Conservation (phyloP, 2,329 filamentous ascomycete species). For the Periconia sp. region DNA sequence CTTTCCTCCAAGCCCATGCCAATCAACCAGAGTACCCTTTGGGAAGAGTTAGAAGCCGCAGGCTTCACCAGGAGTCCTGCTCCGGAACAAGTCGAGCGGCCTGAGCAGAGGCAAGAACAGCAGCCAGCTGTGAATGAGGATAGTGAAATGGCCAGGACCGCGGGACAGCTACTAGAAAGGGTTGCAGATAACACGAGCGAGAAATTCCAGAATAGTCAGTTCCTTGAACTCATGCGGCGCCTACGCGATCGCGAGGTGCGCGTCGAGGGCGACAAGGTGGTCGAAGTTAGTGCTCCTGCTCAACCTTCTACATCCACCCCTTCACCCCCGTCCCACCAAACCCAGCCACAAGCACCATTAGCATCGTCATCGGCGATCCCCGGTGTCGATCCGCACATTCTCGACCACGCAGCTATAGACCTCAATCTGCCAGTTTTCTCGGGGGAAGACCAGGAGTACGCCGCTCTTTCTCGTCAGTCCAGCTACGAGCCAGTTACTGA, state of each 20-base stretch:
- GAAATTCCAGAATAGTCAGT: slow-evolving; percentile 81
- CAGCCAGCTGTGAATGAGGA: slow-evolving; percentile 52
- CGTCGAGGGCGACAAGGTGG: slow-evolving; percentile 73
- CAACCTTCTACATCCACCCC: slow-evolving; percentile 13
- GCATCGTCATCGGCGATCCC: slow-evolving; percentile 21
- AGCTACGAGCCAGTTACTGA: slow-evolving; percentile 29
- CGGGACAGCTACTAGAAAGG: slow-evolving; percentile 71
- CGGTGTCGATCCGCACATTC: slow-evolving; percentile 33
- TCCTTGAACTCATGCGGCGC: slow-evolving; percentile 77
- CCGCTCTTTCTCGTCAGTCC: slow-evolving; percentile 11
- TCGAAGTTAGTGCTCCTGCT: slow-evolving; percentile 53
- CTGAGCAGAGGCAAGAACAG: slow-evolving; percentile 38
- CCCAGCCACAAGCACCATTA: slow-evolving; percentile 2
- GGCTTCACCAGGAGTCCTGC: slow-evolving; percentile 33
- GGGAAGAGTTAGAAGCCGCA: slow-evolving; percentile 36
- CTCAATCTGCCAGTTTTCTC: slow-evolving; percentile 38
- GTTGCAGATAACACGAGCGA: slow-evolving; percentile 71
- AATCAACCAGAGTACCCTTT: slow-evolving; percentile 30
- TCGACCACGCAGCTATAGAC: slow-evolving; percentile 36
- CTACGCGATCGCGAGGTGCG: slow-evolving; percentile 74
- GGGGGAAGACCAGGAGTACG: slow-evolving; percentile 12
- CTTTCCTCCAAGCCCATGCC: slow-evolving; percentile 23
- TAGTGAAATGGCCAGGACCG: slow-evolving; percentile 74
- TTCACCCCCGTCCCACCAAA: background rate
- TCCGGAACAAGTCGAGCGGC: slow-evolving; percentile 22